Conservation (phyloP, 192 early-diverging fungal genomes). For the Allomyces arbusculus region DNA sequence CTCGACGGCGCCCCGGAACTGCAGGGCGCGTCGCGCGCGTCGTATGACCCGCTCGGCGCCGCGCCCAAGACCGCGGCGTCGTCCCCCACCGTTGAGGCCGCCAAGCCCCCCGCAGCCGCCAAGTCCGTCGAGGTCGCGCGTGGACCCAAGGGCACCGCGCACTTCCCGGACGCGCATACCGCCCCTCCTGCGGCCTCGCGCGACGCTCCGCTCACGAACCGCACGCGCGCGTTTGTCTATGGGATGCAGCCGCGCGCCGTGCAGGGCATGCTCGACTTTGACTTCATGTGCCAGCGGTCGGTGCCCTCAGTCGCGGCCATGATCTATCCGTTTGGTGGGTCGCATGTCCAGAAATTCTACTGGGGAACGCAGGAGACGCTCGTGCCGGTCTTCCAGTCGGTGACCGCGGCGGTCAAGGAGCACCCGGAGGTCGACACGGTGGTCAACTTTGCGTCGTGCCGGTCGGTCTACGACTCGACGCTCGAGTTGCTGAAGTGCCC, state of each 20-base stretch:
- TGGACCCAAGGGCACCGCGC: conserved; percentile 26
- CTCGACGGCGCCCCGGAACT: conserved; percentile 6
- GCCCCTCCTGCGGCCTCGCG: conserved; percentile 4
- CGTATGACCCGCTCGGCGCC: neutral
- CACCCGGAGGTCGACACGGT: conserved; percentile 86
- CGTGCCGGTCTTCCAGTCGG: conserved; percentile 73
- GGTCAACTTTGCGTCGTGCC: conserved; percentile 96
- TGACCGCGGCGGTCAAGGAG: conserved; percentile 59
- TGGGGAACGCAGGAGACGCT: conserved; percentile 98
- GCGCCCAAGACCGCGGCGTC: conserved; percentile 2
- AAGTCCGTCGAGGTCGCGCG: conserved; percentile 35
- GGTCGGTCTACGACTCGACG: conserved; percentile 82
- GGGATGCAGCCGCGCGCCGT: conserved; percentile 98
- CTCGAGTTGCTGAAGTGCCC: conserved; percentile 58
- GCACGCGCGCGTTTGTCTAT: conserved; percentile 81
- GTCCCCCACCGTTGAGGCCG: conserved; percentile 4
- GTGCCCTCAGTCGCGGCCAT: conserved; percentile 90
- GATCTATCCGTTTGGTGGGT: conserved; percentile 97
- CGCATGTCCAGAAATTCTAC: conserved; percentile 99
- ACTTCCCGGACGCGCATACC: conserved; percentile 4
- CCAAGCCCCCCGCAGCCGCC: conserved; percentile 26
- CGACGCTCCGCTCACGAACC: conserved; percentile 50
- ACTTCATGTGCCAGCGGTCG: conserved; percentile 89
- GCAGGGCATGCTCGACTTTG: conserved; percentile 99
- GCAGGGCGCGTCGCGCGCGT: neutral